Evolutionary conservation across 106 monocot species (phyloP).

Genomic region (Dendrobium catenatum): DNA sequence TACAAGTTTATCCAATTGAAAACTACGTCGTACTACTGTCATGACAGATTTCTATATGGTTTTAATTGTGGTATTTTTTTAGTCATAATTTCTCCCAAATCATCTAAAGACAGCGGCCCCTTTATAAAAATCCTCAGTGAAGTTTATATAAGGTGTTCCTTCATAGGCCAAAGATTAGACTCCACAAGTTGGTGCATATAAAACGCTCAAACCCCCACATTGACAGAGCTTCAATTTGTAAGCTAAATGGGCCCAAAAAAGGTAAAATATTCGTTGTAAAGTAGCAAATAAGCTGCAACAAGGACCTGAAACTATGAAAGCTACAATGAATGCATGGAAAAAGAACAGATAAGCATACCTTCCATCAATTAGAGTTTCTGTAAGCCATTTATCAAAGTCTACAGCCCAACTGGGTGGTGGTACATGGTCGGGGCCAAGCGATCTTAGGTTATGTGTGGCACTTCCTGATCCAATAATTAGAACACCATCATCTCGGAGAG

Average conservation of each 20-base stretch:
- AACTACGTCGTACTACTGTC: too few species aligned
- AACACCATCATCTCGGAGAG: slow-evolving; percentile 60
- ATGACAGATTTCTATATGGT: too few species aligned
- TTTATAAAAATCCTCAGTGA: too few species aligned
- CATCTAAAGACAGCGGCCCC: too few species aligned
- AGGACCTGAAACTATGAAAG: not conserved
- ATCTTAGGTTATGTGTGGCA: slow-evolving; percentile 69
- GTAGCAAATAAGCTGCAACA: not conserved
- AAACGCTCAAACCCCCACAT: too few species aligned
- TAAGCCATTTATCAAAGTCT: slow-evolving; percentile 60
- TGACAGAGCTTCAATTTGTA: not conserved
- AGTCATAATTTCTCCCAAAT: too few species aligned
- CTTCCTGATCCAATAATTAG: slow-evolving; percentile 72
- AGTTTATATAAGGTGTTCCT: too few species aligned
- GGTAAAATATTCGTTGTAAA: not conserved
- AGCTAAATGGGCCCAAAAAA: not conserved
- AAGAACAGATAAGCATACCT: slow-evolving; percentile 10
- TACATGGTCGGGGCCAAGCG: slow-evolving; percentile 5
- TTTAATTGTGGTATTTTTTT: too few species aligned
- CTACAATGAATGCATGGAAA: not conserved
- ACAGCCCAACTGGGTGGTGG: slow-evolving; percentile 41
- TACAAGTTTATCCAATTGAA: too few species aligned
- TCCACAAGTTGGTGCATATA: too few species aligned
- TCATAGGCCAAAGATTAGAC: too few species aligned
- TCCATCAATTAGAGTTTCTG: slow-evolving; percentile 37